Evolutionary conservation across 345 rosid species (phyloP).

Genomic region (Boechera retrofracta): DNA sequence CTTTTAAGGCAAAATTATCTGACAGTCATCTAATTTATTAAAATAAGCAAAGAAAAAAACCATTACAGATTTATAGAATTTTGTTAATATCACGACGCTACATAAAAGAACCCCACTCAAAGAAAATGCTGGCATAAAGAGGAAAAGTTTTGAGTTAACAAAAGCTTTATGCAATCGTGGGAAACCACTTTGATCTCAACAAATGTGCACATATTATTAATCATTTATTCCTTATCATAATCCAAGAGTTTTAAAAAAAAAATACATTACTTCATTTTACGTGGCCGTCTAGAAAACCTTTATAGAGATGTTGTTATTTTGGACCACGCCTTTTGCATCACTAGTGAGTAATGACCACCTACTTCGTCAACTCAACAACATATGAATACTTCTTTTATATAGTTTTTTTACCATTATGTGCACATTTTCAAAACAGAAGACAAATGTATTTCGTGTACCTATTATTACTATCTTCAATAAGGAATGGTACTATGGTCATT

Average conservation of each 20-base stretch:
- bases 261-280: not conserved
- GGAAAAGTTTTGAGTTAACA: constrained; percentile 4
- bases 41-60: not conserved
- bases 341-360: constrained; percentile 22
- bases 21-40: not conserved
- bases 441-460: constrained; percentile 14
- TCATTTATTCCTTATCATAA: constrained; percentile 15
- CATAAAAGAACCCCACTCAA: constrained; percentile 33
- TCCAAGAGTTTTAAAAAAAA: not conserved
- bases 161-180: constrained; percentile 36
- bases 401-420: too few species aligned
- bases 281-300: constrained; percentile 28
- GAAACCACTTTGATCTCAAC: constrained; percentile 35
- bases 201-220: constrained; percentile 14
- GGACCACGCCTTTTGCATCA: constrained; percentile 34
- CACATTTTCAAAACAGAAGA: not conserved
- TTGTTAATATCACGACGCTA: constrained; percentile 15
- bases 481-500: too few species aligned
- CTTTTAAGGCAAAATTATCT: not conserved
- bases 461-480: not conserved
- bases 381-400: not conserved
- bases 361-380: constrained; percentile 26
- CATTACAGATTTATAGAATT: not conserved
- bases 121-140: constrained; percentile 30
- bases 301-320: not conserved